Evolutionary conservation across 139 green algal species (phyloP), one percentile per base, ranked within the genome.

Genomic region (Zygnema cylindricum): DNA sequence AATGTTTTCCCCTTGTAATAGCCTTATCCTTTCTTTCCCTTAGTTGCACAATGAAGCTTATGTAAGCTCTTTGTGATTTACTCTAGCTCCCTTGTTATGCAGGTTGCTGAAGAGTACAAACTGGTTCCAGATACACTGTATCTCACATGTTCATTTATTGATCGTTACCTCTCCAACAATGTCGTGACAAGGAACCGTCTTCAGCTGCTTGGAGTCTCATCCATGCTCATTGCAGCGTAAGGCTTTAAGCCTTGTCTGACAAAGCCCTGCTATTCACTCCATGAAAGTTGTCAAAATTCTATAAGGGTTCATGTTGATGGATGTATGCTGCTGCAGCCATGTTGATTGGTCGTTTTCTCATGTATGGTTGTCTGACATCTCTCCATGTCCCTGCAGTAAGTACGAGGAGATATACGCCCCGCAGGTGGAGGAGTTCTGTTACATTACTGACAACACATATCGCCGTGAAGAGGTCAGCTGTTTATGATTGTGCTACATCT

Each of bases 371-470:
- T 79, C 2, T 85, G 35, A 40, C 22, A 54, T 86, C 23, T 82
- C 33, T 1, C 40, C 0, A 36, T n/a, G n/a, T n/a, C n/a, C n/a
- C n/a, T 41, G 79, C 86, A 90, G 86, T 35, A 99, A 99, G 91
- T 99, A 98, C 85, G 96, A 99, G 93, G 97, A 99, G 94, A 98
- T 99, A 69, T 98, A 98, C 85, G 94, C 97, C 2, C 96, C 96
- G 38, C 95, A 95, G 78, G 93, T 98, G 22, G 91, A 95, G 49
- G 96, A 98, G 69, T 98, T 98, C 85, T 96, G 94, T 86, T 98
- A 98, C 94, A 99, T 99, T 92, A 99, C 97, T 0, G 97, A 99
- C 92, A 98, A 98, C 94, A 98, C 96, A 2, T 99, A 99, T 94
- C 94, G 91, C 23, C 93, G 94, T n/a, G 87, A 96, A 43, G 91